Evolutionary conservation across 2,329 filamentous ascomycete species (phyloP), one percentile per base, ranked within the genome.

Genomic region (Pezicula radicicola): DNA sequence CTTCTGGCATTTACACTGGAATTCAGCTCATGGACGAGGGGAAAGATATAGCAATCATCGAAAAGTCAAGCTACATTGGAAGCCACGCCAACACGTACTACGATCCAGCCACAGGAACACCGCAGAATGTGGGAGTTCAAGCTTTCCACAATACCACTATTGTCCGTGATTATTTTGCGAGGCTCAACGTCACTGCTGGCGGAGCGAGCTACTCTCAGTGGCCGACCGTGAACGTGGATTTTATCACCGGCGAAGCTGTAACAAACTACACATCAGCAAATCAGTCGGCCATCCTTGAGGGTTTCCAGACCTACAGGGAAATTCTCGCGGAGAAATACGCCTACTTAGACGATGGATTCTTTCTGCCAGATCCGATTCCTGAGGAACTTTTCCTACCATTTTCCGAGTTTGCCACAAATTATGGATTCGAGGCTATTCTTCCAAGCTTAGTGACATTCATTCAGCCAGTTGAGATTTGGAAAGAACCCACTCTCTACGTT

Each of bases 401-500:
- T 16, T 21, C 30, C 2, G 44, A 55, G 2, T 59, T 57, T 43
- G 35, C 50, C 30, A 43, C 35, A 18, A 59, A 57, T 41, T 54
- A 57, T 60, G 61, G 66, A 18, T 61, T 80, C 13, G 60, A 68
- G 19, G 72, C 66, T 35, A 63, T 71, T 4, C 66, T 77, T 2
- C 69, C 67, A 18, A 62, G 65, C 3, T 68, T 77, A 27, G 74
- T 69, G 54, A 58, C 62, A n/a, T 68, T 70, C 47, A 68, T 68
- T 21, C 68, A 75, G 39, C 75, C 73, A 3, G 57, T 75, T 2
- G 70, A 77, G 52, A 66, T 76, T 36, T 61, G 73, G 3, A 64
- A 68, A 2, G 53, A 66, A 3, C 67, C 71, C 10, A 72, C 73
- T 0, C 50, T 80, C 9, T 75, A 75, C 55, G 66, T 76, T 6